Evolutionary conservation across 345 rosid species (phyloP), one percentile per base, ranked within the genome.

Genomic region (Citrus maxima): DNA sequence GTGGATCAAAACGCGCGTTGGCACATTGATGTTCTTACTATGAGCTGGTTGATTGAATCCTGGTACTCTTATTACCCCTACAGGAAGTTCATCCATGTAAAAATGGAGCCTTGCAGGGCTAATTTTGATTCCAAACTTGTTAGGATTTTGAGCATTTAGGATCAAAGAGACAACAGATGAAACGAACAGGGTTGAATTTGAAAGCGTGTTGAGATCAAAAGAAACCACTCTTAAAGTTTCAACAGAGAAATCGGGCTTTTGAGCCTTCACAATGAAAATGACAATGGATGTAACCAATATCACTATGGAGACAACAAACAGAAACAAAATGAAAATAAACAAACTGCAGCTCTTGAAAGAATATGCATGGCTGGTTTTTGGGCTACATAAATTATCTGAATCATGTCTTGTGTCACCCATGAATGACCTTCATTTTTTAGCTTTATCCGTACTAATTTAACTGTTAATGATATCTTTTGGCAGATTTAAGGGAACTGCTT

Each of bases 91-190:
- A 64, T 85, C 72, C 14, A 49, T 4, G 79, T 72, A 72, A 34
- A 87, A 35, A 34, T 69, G 77, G 71, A 85, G 70, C 58, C 77
- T 61, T 14, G 85, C 81, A 66, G 87, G 82, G 65, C 75, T 77
- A 64, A 72, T 81, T 28, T 70, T 67, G 25, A 87, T 78, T 76
- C 80, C 82, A 49, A 84, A 27, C 67, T 81, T 79, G 75, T 84
- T 87, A 32, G 86, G 87, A 58, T 84, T 84, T 77, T 78, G 77
- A 61, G 85, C 78, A 30, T 76, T 82, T 37, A 84, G 60, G 59
- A 81, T 25, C 67, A 84, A 56, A 51, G 83, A 79, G n/a, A 76
- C 80, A 74, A 67, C 67, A 80, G 82, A 79, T 2, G 83, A 84
- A 25, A 81, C 63, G 63, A 84, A 62, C 3, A 87, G 74, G 21